A percentile compares a stretch with the other conserved stretches of the same genome.
Evolutionary conservation across 306 rosid species (phyloP).

Genomic region (Corylus avellana): DNA sequence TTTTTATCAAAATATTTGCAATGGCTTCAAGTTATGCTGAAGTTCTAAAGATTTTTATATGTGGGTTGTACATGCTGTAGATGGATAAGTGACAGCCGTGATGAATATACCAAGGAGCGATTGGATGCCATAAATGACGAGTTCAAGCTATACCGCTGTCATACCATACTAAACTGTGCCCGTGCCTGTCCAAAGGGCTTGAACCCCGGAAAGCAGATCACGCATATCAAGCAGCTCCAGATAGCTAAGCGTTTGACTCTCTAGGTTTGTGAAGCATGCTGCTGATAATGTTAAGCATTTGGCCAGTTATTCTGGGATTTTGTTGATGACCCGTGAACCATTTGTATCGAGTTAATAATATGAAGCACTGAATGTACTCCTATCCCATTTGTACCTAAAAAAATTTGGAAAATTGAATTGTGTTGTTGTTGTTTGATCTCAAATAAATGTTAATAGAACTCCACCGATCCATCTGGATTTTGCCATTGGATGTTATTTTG

Average conservation of each 20-base stretch:
- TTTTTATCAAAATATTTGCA: not conserved
- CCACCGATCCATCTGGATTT: conserved; percentile 8
- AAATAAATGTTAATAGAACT: conserved; percentile 35
- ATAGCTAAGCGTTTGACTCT: conserved; percentile 20
- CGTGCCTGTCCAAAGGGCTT: conserved; percentile 98
- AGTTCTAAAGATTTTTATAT: conserved; percentile 11
- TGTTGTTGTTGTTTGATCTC: conserved; percentile 24
- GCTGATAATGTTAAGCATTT: conserved; percentile 32
- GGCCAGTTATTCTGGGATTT: conserved; percentile 33
- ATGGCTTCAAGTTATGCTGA: not conserved
- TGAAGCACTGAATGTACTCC: conserved; percentile 24
- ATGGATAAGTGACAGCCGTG: conserved; percentile 99
- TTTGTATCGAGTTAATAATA: conserved; percentile 49
- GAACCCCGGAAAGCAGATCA: conserved; percentile 95
- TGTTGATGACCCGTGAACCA: conserved; percentile 20
- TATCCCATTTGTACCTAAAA: conserved; percentile 37
- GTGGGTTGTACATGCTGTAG: conserved; percentile 52
- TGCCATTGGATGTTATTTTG: not conserved
- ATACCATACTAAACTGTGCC: conserved; percentile 96
- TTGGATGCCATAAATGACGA: conserved; percentile 89
- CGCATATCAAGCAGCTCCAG: conserved; percentile 74
- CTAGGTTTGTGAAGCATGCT: conserved; percentile 32
- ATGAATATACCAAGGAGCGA: conserved; percentile 88
- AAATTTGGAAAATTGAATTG: conserved; percentile 27
- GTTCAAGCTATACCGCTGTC: conserved; percentile 99